Conservation (phyloP, 192 early-diverging fungal genomes). For the Chytriomyces confervae region DNA sequence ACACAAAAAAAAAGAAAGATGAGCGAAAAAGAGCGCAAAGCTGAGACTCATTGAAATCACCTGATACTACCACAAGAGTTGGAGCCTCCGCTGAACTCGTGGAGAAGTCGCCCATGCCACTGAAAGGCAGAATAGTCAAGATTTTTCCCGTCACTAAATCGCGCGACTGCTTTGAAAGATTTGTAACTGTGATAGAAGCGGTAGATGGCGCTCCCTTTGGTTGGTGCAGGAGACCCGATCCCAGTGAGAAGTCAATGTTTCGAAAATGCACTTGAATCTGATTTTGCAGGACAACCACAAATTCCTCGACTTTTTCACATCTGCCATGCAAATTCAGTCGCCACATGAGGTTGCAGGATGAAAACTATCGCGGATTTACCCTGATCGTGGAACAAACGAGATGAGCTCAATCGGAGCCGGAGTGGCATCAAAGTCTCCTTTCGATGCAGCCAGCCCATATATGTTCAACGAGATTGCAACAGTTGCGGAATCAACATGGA, state of each 20-base stretch:
- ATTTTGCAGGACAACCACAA: conserved; percentile 39
- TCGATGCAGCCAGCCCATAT: not conserved
- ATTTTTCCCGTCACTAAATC: not conserved
- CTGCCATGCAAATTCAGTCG: not conserved
- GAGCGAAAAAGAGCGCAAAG: too few relatives aligned
- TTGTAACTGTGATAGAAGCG: conserved; percentile 30
- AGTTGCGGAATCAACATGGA: conserved; percentile 36
- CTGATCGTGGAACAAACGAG: not conserved
- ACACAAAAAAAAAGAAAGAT: too few relatives aligned
- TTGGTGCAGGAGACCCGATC: too few relatives aligned
- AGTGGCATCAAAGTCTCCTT: conserved; percentile 10
- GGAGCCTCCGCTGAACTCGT: too few relatives aligned
- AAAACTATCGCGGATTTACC: too few relatives aligned
- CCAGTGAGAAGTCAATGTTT: conserved; percentile 36
- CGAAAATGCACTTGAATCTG: conserved; percentile 33
- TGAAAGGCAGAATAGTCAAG: too few relatives aligned
- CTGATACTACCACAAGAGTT: conserved; percentile 22
- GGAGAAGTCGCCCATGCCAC: too few relatives aligned
- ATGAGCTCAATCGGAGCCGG: conserved; percentile 10
- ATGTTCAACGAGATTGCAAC: conserved; percentile 30
- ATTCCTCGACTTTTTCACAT: conserved; percentile 30
- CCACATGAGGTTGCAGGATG: not conserved
- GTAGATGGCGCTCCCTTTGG: conserved; percentile 11
- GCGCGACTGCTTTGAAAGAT: conserved; percentile 26
- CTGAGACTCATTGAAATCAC: not conserved